Percentiles rank a stretch among this genome's conserved stretches.
Evolutionary conservation across 768 basidiomycete species (phyloP).

Genomic region (Boletales sp.): DNA sequence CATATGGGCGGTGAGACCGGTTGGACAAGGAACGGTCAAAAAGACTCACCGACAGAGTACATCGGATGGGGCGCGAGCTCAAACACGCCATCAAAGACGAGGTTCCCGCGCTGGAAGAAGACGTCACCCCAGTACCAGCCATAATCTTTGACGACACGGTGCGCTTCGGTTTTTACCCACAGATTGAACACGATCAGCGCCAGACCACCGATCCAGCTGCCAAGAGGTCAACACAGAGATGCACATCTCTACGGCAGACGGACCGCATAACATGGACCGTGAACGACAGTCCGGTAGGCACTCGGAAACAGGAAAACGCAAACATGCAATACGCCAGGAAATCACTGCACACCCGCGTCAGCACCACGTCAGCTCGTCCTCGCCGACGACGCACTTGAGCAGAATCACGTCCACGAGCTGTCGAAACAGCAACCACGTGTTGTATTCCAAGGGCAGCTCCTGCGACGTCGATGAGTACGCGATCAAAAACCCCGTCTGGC

Average conservation of each 20-base stretch:
- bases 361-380: neutral
- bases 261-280: conserved; percentile 77
- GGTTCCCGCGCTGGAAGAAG: conserved; percentile 87
- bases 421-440: conserved; percentile 94
- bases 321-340: conserved; percentile 95
- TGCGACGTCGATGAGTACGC: conserved; percentile 24
- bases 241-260: conserved; percentile 10
- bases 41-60: conserved; percentile 77
- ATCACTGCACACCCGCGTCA: conserved; percentile 52
- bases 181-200: conserved; percentile 90
- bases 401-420: conserved; percentile 96
- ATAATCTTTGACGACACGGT: conserved; percentile 96
- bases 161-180: conserved; percentile 98
- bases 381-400: conserved; percentile 66
- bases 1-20: neutral
- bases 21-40: neutral
- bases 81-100: conserved; percentile 98
- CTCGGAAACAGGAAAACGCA: conserved; percentile 87
- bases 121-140: conserved; percentile 98
- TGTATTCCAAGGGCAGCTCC: conserved; percentile 91
- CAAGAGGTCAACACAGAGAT: conserved; percentile 3
- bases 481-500: neutral
- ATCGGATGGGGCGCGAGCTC: conserved; percentile 92
- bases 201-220: conserved; percentile 84
- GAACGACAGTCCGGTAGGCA: conserved; percentile 73